phyloP scores from a whole-genome alignment of 805 yeast species.

The Monosporozyma yasuniensis region DNA sequence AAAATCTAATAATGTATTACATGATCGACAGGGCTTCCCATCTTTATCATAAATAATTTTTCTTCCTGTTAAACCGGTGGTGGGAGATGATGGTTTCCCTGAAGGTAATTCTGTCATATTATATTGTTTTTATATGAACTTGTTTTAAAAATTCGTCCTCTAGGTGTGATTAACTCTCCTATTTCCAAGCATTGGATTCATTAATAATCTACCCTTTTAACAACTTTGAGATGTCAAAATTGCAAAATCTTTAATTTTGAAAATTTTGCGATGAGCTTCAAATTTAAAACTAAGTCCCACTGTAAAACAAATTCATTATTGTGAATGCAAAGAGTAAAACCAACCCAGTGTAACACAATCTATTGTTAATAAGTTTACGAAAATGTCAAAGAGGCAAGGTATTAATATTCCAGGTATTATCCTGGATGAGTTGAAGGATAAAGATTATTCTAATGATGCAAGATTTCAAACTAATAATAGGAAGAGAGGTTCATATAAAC shows the following conservation, averaged over 20 bases:
- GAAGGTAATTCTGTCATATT: neutral
- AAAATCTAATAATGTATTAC: slow-evolving; percentile 77
- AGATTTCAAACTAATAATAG: slow-evolving; percentile 24
- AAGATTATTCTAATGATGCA: slow-evolving; percentile 37
- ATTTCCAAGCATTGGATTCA: neutral
- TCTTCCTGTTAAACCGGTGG: slow-evolving; percentile 14
- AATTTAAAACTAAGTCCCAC: neutral
- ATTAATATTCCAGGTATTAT: slow-evolving; percentile 48
- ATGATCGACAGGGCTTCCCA: slow-evolving; percentile 93
- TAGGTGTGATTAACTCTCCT: too few species aligned
- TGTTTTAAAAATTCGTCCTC: too few species aligned
- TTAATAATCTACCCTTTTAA: neutral
- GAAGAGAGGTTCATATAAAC: slow-evolving; percentile 25
- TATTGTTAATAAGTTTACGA: neutral
- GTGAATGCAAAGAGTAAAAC: too few species aligned
- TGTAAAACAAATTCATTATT: neutral
- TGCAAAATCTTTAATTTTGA: neutral
- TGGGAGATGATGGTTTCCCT: neutral
- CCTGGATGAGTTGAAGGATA: slow-evolving; percentile 43
- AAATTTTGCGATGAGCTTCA: slow-evolving; percentile 5
- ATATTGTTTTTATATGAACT: neutral
- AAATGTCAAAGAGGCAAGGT: slow-evolving; percentile 29
- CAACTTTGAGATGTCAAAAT: neutral
- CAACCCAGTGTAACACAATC: neutral
- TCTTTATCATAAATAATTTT: slow-evolving; percentile 70